Evolutionary conservation across 495 filamentous ascomycete genomes (phyloP).

Genomic region (Neurospora sp.): DNA sequence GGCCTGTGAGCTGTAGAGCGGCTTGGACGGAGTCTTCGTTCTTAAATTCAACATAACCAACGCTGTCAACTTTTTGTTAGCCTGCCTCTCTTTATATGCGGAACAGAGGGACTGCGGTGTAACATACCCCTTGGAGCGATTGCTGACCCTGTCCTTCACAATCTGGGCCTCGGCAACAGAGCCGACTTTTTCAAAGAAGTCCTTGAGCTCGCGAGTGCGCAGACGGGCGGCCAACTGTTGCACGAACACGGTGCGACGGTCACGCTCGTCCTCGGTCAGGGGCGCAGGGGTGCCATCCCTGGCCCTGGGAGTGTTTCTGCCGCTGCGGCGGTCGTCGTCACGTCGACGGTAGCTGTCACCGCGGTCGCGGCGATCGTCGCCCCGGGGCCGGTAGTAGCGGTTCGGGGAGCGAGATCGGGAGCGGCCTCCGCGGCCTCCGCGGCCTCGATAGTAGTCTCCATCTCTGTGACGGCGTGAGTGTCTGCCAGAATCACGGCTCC

Average conservation of each 20-base stretch:
- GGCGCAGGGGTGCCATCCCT: slow-evolving; percentile 48
- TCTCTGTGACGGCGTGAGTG: slow-evolving; percentile 72
- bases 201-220: slow-evolving; percentile 82
- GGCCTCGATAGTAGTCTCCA: slow-evolving; percentile 66
- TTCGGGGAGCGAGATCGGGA: slow-evolving; percentile 68
- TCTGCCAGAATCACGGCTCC: slow-evolving; percentile 71
- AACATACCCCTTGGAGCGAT: slow-evolving; percentile 91
- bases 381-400: slow-evolving; percentile 64
- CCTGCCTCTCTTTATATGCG: neutral
- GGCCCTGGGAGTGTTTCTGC: slow-evolving; percentile 35
- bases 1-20: slow-evolving; percentile 97
- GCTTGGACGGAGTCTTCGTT: slow-evolving; percentile 85
- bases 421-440: slow-evolving; percentile 44
- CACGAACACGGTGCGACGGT: slow-evolving; percentile 94
- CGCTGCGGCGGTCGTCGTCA: slow-evolving; percentile 41
- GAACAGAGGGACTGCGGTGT: neutral
- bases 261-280: slow-evolving; percentile 89
- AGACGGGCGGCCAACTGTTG: slow-evolving; percentile 93
- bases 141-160: slow-evolving; percentile 96
- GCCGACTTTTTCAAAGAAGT: slow-evolving; percentile 94
- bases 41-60: slow-evolving; percentile 99
- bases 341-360: slow-evolving; percentile 40
- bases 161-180: slow-evolving; percentile 97
- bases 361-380: slow-evolving; percentile 43
- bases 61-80: slow-evolving; percentile 47